Percentiles rank a stretch among this genome's conserved stretches.
phyloP scores from a whole-genome alignment of 257 asterid species.

The Euphrasia confusa region DNA sequence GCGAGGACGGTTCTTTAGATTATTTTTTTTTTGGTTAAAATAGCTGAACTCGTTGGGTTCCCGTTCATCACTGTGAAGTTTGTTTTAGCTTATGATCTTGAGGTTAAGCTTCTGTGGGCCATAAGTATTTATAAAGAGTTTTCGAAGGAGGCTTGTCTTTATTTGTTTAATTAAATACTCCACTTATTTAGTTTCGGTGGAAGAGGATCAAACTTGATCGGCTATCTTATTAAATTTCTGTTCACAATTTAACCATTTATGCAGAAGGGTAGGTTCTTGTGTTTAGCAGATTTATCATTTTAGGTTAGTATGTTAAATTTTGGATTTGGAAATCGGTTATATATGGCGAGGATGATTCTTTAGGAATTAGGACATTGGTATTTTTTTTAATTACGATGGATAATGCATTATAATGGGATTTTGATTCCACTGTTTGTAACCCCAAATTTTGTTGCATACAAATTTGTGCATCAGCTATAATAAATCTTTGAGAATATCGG shows the following conservation, averaged over 20 bases:
- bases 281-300: not conserved
- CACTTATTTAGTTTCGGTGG: no score
- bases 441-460: not conserved
- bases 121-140: no score
- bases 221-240: no score
- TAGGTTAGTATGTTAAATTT: not conserved
- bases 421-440: not conserved
- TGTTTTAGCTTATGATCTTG: no score
- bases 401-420: not conserved
- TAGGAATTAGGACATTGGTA: not conserved
- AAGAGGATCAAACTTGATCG: no score
- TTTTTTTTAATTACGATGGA: not conserved
- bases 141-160: no score
- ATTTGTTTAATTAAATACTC: no score
- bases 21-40: slow-evolving; percentile 32
- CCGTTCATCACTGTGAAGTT: not conserved
- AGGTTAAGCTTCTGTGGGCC: no score
- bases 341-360: not conserved
- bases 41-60: not conserved
- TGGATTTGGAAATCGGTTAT: not conserved
- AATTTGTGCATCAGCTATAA: no score
- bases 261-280: not conserved
- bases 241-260: not conserved
- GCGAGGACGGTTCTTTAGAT: no score
- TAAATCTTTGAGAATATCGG: no score